Base-by-base conservation (phyloP, 441 rosid species). In the Rhodomyrtus psidioides region DNA sequence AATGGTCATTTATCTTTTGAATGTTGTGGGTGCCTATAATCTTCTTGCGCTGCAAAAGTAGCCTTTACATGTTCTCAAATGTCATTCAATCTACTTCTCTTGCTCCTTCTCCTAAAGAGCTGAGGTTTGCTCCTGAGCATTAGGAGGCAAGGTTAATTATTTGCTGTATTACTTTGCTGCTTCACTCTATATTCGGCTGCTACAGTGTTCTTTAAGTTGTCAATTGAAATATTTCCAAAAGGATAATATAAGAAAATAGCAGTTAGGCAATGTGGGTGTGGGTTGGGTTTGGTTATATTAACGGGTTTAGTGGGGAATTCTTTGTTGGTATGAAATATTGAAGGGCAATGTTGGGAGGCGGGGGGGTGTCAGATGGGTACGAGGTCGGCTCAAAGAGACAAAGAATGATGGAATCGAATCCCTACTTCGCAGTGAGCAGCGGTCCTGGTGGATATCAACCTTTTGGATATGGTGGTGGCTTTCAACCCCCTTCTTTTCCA, bases 321-420 rank as follows among this genome's bases (percentile, higher is more conserved):
- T 92, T 91, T 86, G 88, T 85, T 85, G 95, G 93, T 94, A 89
- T 92, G 95, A 90, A 91, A 93, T 89, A 92, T 86, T 94, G 96
- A 94, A 95, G 99, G 98, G 99, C 94, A 88, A 94, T 94, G 96
- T 95, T 96, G 93, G 99, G 99, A 92, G 92, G 98, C 95, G 96
- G 97, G 97, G 98, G 96, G 96, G 90, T 92, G 93, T 94, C 95
- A 87, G 96, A 94, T 91, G 95, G 97, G 92, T 95, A 94, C 96
- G 97, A 93, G 96, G 98, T 95, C 88, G 98, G 98, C 94, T 94
- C 99, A 94, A 96, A 96, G 99, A 94, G 99, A 95, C 99, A 94
- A 91, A 94, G 99, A 96, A 96, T 96, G 98, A 96, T 92, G 95
- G 98, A 94, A 93, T 94, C 99, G 83, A 93, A 93, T 95, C 98